phyloP scores from a whole-genome alignment of 106 monocot species.

The Platanthera guangdongensis region DNA sequence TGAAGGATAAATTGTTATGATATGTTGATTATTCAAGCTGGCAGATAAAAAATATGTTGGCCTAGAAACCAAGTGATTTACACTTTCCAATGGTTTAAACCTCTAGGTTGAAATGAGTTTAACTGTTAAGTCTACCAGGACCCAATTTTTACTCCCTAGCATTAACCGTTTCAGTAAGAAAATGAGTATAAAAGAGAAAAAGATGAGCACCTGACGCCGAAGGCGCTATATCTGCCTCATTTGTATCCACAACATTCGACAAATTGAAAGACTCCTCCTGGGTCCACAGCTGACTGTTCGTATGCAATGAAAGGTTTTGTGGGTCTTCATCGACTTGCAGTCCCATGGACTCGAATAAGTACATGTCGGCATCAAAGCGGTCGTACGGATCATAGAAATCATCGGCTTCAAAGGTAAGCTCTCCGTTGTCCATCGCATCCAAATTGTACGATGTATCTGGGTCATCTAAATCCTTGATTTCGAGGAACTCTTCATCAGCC shows the following conservation, averaged over 20 bases:
- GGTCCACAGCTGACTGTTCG: slow-evolving; percentile 33
- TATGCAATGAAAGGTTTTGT: slow-evolving; percentile 15
- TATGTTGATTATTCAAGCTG: no score
- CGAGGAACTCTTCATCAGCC: slow-evolving; percentile 52
- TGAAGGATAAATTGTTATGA: no score
- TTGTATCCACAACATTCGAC: slow-evolving; percentile 2
- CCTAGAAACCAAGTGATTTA: no score
- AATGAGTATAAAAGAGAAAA: not conserved
- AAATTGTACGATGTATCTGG: slow-evolving; percentile 3
- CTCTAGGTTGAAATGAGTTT: no score
- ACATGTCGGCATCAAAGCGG: slow-evolving; percentile 42
- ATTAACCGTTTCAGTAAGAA: not conserved
- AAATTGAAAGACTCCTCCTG: slow-evolving; percentile 19
- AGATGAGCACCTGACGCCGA: slow-evolving; percentile 45
- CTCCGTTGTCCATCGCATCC: slow-evolving; percentile 15
- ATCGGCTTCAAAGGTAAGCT: slow-evolving; percentile 7
- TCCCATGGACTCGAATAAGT: slow-evolving; percentile 22
- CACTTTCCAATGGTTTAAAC: no score
- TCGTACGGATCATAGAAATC: slow-evolving; percentile 30
- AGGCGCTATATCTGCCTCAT: slow-evolving; percentile 6
- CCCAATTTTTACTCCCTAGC: no score
- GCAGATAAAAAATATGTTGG: no score
- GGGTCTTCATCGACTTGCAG: slow-evolving; percentile 16
- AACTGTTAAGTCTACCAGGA: no score
- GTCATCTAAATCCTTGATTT: slow-evolving; percentile 56